Evolutionary conservation across 371 early-diverging fungal genomes (phyloP).

Genomic region (Cladochytrium tenue): DNA sequence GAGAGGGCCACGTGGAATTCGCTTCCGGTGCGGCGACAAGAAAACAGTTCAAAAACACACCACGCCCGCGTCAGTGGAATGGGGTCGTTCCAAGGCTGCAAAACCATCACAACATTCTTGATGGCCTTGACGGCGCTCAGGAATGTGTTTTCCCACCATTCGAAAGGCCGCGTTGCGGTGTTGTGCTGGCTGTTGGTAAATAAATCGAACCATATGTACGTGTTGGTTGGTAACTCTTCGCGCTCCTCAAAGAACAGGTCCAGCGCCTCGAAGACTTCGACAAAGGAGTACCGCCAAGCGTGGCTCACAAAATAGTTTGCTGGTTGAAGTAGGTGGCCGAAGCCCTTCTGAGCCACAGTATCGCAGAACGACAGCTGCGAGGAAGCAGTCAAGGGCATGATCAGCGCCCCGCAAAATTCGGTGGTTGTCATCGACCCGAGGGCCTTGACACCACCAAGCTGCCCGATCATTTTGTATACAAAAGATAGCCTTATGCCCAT

Average conservation of each 20-base stretch:
- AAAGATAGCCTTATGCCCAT: conserved; percentile 20
- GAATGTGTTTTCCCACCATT: conserved; percentile 33
- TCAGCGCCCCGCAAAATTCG: conserved; percentile 4
- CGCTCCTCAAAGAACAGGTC: conserved; percentile 18
- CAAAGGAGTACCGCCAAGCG: conserved; percentile 10
- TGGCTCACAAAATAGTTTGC: conserved; percentile 23
- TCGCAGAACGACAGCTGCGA: conserved; percentile 1
- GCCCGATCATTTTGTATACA: conserved; percentile 10
- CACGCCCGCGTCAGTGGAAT: conserved; percentile 14
- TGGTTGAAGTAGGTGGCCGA: not conserved
- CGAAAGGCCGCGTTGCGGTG: conserved; percentile 12
- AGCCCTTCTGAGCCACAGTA: not conserved
- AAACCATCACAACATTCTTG: conserved; percentile 25
- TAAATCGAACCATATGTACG: conserved; percentile 23
- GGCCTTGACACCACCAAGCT: conserved; percentile 17
- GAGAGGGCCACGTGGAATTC: conserved; percentile 19
- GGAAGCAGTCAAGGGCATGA: conserved; percentile 4
- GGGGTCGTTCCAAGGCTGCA: conserved; percentile 24
- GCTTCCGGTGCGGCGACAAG: conserved; percentile 4
- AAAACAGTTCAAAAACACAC: conserved; percentile 20
- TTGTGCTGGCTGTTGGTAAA: conserved; percentile 24
- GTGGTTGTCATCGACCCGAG: conserved; percentile 5
- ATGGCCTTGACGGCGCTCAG: conserved; percentile 25
- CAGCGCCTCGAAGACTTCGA: conserved; percentile 8
- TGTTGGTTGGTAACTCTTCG: not conserved